Evolutionary conservation across 2,329 filamentous ascomycete genomes (phyloP), one percentile per base, ranked within the genome.

Genomic region (Colletotrichum eremochloae): DNA sequence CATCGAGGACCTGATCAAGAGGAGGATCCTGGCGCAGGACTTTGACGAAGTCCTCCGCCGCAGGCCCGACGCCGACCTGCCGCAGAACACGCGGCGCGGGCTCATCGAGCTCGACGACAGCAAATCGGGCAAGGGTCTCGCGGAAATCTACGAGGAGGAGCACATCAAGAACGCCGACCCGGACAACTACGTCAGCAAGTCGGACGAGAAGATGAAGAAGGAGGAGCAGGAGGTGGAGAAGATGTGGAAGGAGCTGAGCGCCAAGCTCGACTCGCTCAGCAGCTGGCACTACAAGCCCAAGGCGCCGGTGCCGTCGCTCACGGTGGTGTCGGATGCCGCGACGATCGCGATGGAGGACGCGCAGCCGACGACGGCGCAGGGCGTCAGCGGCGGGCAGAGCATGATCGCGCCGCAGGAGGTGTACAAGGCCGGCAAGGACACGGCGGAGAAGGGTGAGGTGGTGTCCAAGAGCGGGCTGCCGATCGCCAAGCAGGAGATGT

Each of bases 231-330:
- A 97, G 79, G 93, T 98, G 66, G 91, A 92, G 77, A 87, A 86
- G 40, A 85, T 98, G 77, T 99, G 96, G 95, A 93, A 90, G 76
- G 92, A 93, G 46, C 87, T 98, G 65, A 91, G 89, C 78, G 89
- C 89, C 57, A 93, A 94, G 74, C 90, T 99, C 67, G 96, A 99
- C 82, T 90, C 94, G 36, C 90, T 99, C 74, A 95, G 92, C 82
- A 97, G 93, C 80, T 97, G 94, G 92, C 93, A 98, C 84, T 98
- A 97, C 88, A 95, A 94, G 82, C 96, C 96, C 66, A 97, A 95
- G 84, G 92, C 94, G 14, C 88, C 92, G 2, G 92, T 92, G 63
- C 90, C 94, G n/a, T 90, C 90, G 57, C 89, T 99, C 74, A 95
- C 94, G 55, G 93, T 98, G 67, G 92, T 98, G 44, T 89, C 94